Percentiles rank a stretch among this genome's conserved stretches.
Conservation (phyloP, 139 green algal species). For the Monoraphidium neglectum region DNA sequence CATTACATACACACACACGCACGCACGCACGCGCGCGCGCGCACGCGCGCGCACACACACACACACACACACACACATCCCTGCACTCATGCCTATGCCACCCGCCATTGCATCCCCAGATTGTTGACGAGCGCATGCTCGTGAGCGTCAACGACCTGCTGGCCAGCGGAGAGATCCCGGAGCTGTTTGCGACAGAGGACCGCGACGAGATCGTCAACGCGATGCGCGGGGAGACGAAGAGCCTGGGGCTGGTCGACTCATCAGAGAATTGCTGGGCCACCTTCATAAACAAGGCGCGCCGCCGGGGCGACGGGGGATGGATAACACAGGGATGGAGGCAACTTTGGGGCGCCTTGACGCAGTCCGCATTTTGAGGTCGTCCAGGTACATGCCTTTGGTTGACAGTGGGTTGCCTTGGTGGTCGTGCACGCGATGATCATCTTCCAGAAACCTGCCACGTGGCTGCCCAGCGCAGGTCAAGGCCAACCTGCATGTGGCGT, state of each 20-base stretch:
- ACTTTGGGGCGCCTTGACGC: too few species aligned
- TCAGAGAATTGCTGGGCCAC: conserved; percentile 82
- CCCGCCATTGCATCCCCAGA: too few species aligned
- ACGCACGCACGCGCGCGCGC: too few species aligned
- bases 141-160: conserved; percentile 92
- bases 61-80: too few species aligned
- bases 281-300: conserved; percentile 76
- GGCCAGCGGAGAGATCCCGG: conserved; percentile 82
- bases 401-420: too few species aligned
- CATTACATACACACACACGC: too few species aligned
- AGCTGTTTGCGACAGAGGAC: conserved; percentile 87
- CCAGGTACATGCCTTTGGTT: too few species aligned
- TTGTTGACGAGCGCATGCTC: conserved; percentile 87
- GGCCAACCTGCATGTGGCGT: conserved; percentile 86
- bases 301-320: background rate
- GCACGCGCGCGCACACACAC: too few species aligned
- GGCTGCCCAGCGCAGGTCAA: conserved; percentile 36
- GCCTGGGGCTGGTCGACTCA: conserved; percentile 76
- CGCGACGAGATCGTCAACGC: conserved; percentile 89
- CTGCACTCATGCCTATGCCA: too few species aligned
- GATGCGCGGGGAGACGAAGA: conserved; percentile 83
- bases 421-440: too few species aligned
- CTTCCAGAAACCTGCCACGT: too few species aligned
- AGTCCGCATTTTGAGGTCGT: background rate
- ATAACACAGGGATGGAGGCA: too few species aligned